Percentiles rank a stretch among this genome's conserved stretches.
Conservation (phyloP, 116 monocot genomes). For the Trichopus zeylanicus region DNA sequence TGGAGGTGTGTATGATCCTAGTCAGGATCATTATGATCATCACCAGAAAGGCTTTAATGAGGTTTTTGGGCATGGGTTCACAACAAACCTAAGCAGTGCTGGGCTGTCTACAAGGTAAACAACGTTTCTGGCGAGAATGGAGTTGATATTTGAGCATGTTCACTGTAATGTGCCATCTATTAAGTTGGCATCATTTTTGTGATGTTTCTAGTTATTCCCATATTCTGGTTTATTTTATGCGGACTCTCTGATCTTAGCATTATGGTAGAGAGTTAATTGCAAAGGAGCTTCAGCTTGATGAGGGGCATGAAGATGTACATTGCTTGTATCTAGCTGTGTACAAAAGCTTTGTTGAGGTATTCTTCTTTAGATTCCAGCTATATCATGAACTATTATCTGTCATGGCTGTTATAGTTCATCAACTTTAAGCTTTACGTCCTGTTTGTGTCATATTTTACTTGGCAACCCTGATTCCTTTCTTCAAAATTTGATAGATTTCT, state of each 20-base stretch:
- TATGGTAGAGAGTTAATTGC: slow-evolving; percentile 87
- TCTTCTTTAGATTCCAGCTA: background rate
- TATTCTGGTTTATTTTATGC: background rate
- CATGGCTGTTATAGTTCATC: too few relatives aligned
- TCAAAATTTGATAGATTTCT: too few relatives aligned
- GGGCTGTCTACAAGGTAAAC: slow-evolving; percentile 92
- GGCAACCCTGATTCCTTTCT: too few relatives aligned
- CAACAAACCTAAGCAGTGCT: slow-evolving; percentile 87
- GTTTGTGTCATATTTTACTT: too few relatives aligned
- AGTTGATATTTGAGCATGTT: background rate
- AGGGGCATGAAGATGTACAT: slow-evolving; percentile 59
- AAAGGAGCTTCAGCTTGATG: slow-evolving; percentile 68
- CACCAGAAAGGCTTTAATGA: slow-evolving; percentile 91
- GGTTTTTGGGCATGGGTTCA: slow-evolving; percentile 84
- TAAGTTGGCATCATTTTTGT: too few relatives aligned
- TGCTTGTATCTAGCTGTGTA: slow-evolving; percentile 71
- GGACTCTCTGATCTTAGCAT: slow-evolving; percentile 34
- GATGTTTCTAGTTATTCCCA: background rate
- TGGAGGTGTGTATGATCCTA: slow-evolving; percentile 70
- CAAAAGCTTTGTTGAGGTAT: slow-evolving; percentile 90
- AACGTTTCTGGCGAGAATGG: background rate
- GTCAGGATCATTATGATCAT: slow-evolving; percentile 59
- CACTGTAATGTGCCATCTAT: background rate
- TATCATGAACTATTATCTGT: background rate
- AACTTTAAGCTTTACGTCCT: too few relatives aligned